These are phyloP conservation scores for Colletotrichum scovillei DNA, from an alignment of 2,329 filamentous ascomycete genomes.

Conservation along the genomic window DNA sequence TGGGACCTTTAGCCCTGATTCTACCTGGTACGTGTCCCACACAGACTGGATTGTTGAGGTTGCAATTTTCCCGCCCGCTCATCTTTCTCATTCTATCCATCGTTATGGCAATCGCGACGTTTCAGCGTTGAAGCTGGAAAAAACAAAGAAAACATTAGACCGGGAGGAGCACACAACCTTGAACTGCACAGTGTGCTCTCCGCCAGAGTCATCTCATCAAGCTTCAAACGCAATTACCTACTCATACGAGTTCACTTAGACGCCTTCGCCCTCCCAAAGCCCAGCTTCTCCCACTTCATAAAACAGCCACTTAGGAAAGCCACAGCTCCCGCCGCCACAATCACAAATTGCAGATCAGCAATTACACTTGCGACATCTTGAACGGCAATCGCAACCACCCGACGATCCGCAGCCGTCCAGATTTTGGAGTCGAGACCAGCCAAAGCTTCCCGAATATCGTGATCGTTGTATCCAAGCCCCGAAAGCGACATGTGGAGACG, in stretches of 20 bases:
- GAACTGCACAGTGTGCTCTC: not conserved
- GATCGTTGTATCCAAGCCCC: conserved; percentile 35
- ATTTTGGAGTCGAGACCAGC: conserved; percentile 42
- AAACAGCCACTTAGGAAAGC: conserved; percentile 40
- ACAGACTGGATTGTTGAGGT: too few relatives aligned
- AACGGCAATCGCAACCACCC: conserved; percentile 36
- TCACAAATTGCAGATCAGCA: conserved; percentile 41
- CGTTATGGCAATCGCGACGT: too few relatives aligned
- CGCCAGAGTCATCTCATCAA: not conserved
- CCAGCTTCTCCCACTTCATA: conserved; percentile 45
- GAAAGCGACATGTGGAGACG: conserved; percentile 38
- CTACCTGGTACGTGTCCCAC: too few relatives aligned
- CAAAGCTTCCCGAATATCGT: conserved; percentile 43
- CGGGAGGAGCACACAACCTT: not conserved
- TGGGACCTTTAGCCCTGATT: too few relatives aligned
- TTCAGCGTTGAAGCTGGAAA: not conserved
- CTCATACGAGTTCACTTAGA: not conserved
- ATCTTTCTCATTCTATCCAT: too few relatives aligned
- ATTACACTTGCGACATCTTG: conserved; percentile 42
- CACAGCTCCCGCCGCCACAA: conserved; percentile 41
- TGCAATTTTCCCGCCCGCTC: too few relatives aligned
- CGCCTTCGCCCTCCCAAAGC: conserved; percentile 35
- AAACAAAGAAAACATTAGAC: too few relatives aligned
- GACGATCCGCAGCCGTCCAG: conserved; percentile 36
- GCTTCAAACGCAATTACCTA: too few relatives aligned